Base-by-base conservation (phyloP, 2,329 filamentous ascomycete species). In the Aspergillus caelatus region DNA sequence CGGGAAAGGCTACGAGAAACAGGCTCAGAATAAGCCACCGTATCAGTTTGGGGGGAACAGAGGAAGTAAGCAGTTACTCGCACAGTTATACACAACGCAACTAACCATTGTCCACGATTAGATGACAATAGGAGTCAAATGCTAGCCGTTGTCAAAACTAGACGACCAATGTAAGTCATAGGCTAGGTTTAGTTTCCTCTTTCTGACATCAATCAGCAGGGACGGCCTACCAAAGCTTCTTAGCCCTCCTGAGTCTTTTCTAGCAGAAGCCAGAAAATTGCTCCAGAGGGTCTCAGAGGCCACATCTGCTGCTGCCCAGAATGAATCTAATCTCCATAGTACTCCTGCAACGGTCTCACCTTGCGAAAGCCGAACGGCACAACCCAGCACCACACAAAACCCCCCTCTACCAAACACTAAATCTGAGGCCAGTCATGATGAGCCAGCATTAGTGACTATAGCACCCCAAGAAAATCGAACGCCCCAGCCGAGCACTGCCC, bases 151-250 rank as follows among this genome's bases (percentile, higher is more conserved):
- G 23, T 65, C 50, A 71, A 64, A 60, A 58, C 56, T 23, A 66
- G 69, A 57, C 62, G 66, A 41, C 66, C 66, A 50, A 58, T 68
- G 67, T 68, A 69, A 65, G 69, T 67, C 53, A 19, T n/a, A 57
- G 12, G 4, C 9, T 21, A 32, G 7, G 54, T 28, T 58, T 21
- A 41, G 43, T 45, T 48, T 34, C 21, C 11, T 10, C n/a, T 19
- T 32, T 36, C 58, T 60, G 50, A 65, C 55, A 39, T 46, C 26
- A 28, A 8, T n/a, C 16, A 28, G 36, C 39, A 69, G 62, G 21
- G 53, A 28, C 32, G 57, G 62, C 28, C 66, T 60, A 58, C 19
- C 60, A 36, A 53, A 39, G 50, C 48, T 59, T 32, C 60, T 71
- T 28, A 66, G 67, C 50, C 53, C 57, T 32, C 66, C 69, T 52